Conservation (phyloP, 495 filamentous ascomycete species). For the Lepraria neglecta region DNA sequence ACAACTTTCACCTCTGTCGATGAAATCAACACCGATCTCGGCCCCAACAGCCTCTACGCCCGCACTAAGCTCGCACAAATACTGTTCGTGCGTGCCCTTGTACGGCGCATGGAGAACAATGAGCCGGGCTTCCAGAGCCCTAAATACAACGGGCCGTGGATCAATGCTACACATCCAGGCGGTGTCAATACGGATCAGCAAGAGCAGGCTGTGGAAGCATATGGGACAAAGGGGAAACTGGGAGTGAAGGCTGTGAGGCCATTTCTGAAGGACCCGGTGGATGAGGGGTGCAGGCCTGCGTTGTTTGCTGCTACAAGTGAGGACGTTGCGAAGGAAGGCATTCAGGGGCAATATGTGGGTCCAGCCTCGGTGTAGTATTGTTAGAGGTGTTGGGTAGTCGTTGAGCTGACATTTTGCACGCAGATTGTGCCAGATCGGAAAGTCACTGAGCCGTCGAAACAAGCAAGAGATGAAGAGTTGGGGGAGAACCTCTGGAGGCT, state of each 20-base stretch:
- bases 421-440: slow-evolving; percentile 50
- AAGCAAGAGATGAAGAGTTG: slow-evolving; percentile 38
- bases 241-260: slow-evolving; percentile 36
- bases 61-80: slow-evolving; percentile 52
- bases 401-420: background rate
- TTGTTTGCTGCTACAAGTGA: slow-evolving; percentile 45
- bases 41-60: slow-evolving; percentile 47
- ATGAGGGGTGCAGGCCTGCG: slow-evolving; percentile 43
- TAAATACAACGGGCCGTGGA: slow-evolving; percentile 33
- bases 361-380: background rate
- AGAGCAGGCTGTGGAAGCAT: slow-evolving; percentile 48
- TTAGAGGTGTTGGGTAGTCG: background rate
- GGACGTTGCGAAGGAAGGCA: slow-evolving; percentile 39
- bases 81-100: slow-evolving; percentile 39
- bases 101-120: slow-evolving; percentile 31
- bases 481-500: slow-evolving; percentile 40
- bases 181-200: slow-evolving; percentile 46
- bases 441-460: slow-evolving; percentile 36
- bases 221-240: slow-evolving; percentile 40
- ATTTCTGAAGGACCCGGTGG: slow-evolving; percentile 47
- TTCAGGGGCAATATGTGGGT: slow-evolving; percentile 45
- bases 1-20: slow-evolving; percentile 42
- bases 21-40: slow-evolving; percentile 52
- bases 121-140: slow-evolving; percentile 33
- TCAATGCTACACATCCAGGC: slow-evolving; percentile 47